phyloP scores from a whole-genome alignment of 495 filamentous ascomycete species.

The Lasiosphaeria ovina region DNA sequence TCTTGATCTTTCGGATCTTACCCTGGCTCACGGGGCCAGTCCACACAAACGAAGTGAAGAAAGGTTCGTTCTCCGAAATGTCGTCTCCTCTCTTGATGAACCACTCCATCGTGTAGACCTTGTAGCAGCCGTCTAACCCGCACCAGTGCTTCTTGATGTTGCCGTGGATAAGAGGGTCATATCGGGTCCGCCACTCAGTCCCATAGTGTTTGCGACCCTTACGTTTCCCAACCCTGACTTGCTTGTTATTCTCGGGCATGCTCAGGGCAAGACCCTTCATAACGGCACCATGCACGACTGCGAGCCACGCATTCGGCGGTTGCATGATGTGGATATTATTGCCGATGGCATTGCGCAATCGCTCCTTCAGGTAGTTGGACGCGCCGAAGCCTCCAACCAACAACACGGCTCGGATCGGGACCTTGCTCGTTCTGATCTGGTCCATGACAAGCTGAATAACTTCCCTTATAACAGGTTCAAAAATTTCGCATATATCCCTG shows the following conservation, averaged over 20 bases:
- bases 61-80: slow-evolving; percentile 33
- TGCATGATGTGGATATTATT: slow-evolving; percentile 53
- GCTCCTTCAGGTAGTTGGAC: slow-evolving; percentile 61
- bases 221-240: slow-evolving; percentile 43
- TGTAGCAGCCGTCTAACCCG: slow-evolving; percentile 25
- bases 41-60: slow-evolving; percentile 21
- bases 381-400: slow-evolving; percentile 72
- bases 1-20: slow-evolving; percentile 21
- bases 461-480: slow-evolving; percentile 56
- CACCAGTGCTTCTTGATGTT: slow-evolving; percentile 20
- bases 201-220: slow-evolving; percentile 55
- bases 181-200: slow-evolving; percentile 26
- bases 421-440: slow-evolving; percentile 50
- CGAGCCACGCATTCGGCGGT: slow-evolving; percentile 58
- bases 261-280: slow-evolving; percentile 44
- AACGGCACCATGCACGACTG: slow-evolving; percentile 43
- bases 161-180: slow-evolving; percentile 32
- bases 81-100: slow-evolving; percentile 30
- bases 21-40: slow-evolving; percentile 25
- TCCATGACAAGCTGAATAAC: slow-evolving; percentile 59
- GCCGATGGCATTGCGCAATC: slow-evolving; percentile 42
- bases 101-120: slow-evolving; percentile 33
- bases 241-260: slow-evolving; percentile 35
- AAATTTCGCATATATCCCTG: slow-evolving; percentile 49
- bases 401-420: slow-evolving; percentile 54